These are phyloP conservation scores for Gnomoniopsis smithogilvyi DNA, from an alignment of 2,329 filamentous ascomycete genomes.

Conservation along the genomic window DNA sequence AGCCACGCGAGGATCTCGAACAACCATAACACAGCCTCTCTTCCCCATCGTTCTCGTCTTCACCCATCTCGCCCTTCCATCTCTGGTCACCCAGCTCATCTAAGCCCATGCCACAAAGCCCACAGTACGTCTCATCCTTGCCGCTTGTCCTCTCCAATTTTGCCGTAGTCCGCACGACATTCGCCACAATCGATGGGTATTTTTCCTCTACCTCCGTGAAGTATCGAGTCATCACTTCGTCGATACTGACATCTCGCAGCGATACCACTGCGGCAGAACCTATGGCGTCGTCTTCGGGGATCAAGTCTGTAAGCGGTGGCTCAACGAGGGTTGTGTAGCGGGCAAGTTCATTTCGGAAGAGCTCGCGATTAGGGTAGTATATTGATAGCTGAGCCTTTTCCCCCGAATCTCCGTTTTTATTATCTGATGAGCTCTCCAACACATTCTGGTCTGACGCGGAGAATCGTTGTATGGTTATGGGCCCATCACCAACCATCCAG, in stretches of 20 bases:
- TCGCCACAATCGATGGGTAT: constrained; percentile 89
- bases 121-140: constrained; percentile 44
- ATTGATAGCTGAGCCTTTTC: constrained; percentile 35
- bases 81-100: constrained; percentile 60
- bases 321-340: constrained; percentile 58
- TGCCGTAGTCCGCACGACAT: constrained; percentile 88
- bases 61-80: constrained; percentile 60
- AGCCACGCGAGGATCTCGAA: constrained; percentile 59
- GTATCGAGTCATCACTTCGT: constrained; percentile 85
- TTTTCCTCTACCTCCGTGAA: constrained; percentile 81
- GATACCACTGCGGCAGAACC: constrained; percentile 44
- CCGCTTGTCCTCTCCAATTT: constrained; percentile 61
- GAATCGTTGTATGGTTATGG: constrained; percentile 31
- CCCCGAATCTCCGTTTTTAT: neutral
- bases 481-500: constrained; percentile 77
- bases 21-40: constrained; percentile 69
- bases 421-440: constrained; percentile 17
- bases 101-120: constrained; percentile 67
- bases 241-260: constrained; percentile 80
- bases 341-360: constrained; percentile 76
- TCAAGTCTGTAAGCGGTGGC: constrained; percentile 48
- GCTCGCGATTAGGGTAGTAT: constrained; percentile 79
- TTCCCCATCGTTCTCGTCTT: constrained; percentile 27
- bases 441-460: neutral
- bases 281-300: constrained; percentile 34